Evolutionary conservation across 1,284 basidiomycete species (phyloP).

Genomic region (Ganoderma lucidum): DNA sequence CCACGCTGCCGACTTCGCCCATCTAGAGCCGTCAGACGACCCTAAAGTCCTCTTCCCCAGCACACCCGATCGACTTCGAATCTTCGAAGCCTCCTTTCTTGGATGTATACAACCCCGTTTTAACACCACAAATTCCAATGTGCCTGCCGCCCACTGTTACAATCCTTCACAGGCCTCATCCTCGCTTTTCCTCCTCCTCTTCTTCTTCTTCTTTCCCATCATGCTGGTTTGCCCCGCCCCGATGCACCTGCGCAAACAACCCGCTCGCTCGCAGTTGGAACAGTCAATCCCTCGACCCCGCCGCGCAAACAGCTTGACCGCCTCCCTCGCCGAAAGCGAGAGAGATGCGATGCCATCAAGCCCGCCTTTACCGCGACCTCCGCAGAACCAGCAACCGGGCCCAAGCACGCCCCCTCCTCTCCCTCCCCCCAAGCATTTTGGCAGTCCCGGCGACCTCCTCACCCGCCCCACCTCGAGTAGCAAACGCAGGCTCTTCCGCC

Average conservation of each 20-base stretch:
- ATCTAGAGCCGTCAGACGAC: slow-evolving; percentile 20
- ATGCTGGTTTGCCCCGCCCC: slow-evolving; percentile 27
- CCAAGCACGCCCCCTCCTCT: slow-evolving; percentile 10
- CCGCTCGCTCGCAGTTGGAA: slow-evolving; percentile 15
- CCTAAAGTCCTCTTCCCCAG: slow-evolving; percentile 11
- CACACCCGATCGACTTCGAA: slow-evolving; percentile 9
- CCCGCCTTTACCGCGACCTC: slow-evolving; percentile 15
- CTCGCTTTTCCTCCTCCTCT: slow-evolving; percentile 14
- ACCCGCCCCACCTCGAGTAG: slow-evolving; percentile 19
- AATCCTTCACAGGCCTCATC: neutral
- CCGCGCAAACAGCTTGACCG: slow-evolving; percentile 28
- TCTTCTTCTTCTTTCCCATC: slow-evolving; percentile 7
- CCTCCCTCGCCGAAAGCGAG: slow-evolving; percentile 10
- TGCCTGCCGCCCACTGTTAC: slow-evolving; percentile 11
- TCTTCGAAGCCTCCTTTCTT: slow-evolving; percentile 11
- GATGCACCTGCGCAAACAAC: slow-evolving; percentile 7
- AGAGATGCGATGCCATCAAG: slow-evolving; percentile 5
- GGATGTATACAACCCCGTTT: slow-evolving; percentile 23
- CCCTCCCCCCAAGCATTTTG: slow-evolving; percentile 17
- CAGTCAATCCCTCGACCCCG: slow-evolving; percentile 27
- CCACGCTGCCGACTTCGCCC: slow-evolving; percentile 12
- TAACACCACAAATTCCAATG: slow-evolving; percentile 25
- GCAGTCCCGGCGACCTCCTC: slow-evolving; percentile 10
- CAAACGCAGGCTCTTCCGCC: slow-evolving; percentile 34
- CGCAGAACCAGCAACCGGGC: slow-evolving; percentile 5